Evolutionary conservation across 768 basidiomycete genomes (phyloP).

Genomic region (Mycena sanguinolenta): DNA sequence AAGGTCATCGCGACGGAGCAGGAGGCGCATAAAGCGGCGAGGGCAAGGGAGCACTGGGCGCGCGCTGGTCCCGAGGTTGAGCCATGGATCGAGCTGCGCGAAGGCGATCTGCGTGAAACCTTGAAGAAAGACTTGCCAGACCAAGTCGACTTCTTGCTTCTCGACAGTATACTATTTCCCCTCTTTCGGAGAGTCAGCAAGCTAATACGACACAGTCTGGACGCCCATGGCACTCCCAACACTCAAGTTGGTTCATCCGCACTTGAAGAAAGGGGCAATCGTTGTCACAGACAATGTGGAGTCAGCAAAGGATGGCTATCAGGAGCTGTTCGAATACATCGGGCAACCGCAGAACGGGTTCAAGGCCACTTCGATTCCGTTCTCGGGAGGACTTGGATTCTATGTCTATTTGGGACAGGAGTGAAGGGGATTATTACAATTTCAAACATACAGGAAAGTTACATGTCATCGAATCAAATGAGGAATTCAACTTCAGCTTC

Average conservation of each 20-base stretch:
- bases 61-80: background rate
- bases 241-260: constrained; percentile 15
- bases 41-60: constrained; percentile 14
- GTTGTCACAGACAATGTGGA: constrained; percentile 12
- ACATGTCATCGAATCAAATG: background rate
- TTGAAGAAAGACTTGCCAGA: constrained; percentile 3
- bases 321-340: constrained; percentile 11
- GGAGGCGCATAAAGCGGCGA: constrained; percentile 14
- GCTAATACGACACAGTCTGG: constrained; percentile 18
- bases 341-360: constrained; percentile 6
- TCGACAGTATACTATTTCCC: constrained; percentile 11
- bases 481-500: constrained; percentile 21
- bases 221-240: constrained; percentile 11
- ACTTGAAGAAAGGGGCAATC: constrained; percentile 7
- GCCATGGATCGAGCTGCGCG: constrained; percentile 5
- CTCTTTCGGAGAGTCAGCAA: background rate
- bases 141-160: constrained; percentile 17
- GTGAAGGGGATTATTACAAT: background rate
- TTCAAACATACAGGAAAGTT: too few species aligned
- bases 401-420: constrained; percentile 7
- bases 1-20: background rate
- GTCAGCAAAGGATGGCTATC: background rate
- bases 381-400: constrained; percentile 9
- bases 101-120: constrained; percentile 22
- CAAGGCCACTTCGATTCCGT: background rate